These are phyloP conservation scores for Gamarada debralockiae DNA, from an alignment of 495 filamentous ascomycete genomes.

Conservation along the genomic window DNA sequence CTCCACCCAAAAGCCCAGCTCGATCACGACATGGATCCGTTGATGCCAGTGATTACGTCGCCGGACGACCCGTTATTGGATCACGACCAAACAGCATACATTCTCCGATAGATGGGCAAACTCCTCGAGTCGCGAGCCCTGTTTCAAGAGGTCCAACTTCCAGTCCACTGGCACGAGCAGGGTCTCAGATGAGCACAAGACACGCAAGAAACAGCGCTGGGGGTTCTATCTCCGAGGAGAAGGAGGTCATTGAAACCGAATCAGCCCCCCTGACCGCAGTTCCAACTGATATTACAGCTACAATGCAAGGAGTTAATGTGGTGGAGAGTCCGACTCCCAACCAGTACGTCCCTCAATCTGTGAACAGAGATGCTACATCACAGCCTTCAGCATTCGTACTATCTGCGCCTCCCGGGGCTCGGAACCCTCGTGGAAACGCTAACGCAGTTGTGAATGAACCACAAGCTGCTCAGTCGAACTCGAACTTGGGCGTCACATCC, in stretches of 20 bases:
- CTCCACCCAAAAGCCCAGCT: conserved; percentile 40
- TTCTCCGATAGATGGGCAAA: conserved; percentile 40
- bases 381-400: conserved; percentile 13
- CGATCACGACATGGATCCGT: conserved; percentile 39
- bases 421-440: neutral
- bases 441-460: neutral
- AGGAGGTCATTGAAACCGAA: conserved; percentile 21
- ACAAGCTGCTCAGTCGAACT: neutral
- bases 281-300: conserved; percentile 14
- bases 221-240: conserved; percentile 33
- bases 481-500: neutral
- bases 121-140: conserved; percentile 19
- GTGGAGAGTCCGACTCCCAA: conserved; percentile 1
- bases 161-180: conserved; percentile 18
- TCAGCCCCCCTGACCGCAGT: conserved; percentile 16
- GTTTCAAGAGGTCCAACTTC: conserved; percentile 9
- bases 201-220: conserved; percentile 22
- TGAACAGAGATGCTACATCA: neutral
- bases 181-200: conserved; percentile 17
- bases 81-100: conserved; percentile 33
- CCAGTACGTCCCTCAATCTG: neutral
- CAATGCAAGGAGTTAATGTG: conserved; percentile 24
- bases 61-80: conserved; percentile 20
- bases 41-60: conserved; percentile 34
- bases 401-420: conserved; percentile 14